A percentile compares a stretch with the other conserved stretches of the same genome.
These are phyloP conservation scores for Mycena sp. DNA, from an alignment of 1,284 basidiomycete species.

Conservation along the genomic window DNA sequence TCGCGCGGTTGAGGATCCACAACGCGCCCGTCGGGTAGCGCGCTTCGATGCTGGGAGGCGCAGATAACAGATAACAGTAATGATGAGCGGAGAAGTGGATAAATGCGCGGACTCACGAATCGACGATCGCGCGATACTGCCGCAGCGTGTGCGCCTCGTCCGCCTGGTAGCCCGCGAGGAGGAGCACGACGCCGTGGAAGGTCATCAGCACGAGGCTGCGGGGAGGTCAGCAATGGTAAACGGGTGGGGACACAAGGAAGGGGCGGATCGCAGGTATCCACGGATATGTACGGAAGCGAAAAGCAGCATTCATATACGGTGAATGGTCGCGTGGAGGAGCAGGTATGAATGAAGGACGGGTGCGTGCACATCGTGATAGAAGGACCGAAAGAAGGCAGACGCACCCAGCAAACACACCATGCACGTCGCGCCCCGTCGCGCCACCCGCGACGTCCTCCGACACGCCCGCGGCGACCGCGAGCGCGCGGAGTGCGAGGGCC, in stretches of 20 bases:
- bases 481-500: constrained; percentile 69
- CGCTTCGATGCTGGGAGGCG: constrained; percentile 46
- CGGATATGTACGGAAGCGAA: neutral
- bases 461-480: constrained; percentile 55
- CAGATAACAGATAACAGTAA: too few relatives aligned
- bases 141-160: constrained; percentile 68
- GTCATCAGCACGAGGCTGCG: constrained; percentile 80
- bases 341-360: too few relatives aligned
- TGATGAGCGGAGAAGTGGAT: neutral
- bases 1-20: constrained; percentile 82
- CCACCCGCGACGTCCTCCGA: neutral
- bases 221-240: constrained; percentile 2
- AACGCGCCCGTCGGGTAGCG: constrained; percentile 75
- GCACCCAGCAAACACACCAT: constrained; percentile 78
- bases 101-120: constrained; percentile 19
- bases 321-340: too few relatives aligned
- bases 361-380: too few relatives aligned
- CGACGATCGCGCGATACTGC: constrained; percentile 17
- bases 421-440: constrained; percentile 62
- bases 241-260: neutral
- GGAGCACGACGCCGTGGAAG: constrained; percentile 75
- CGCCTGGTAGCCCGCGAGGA: constrained; percentile 77
- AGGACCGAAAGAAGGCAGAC: constrained; percentile 31
- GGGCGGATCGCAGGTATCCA: neutral
- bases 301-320: too few relatives aligned